These are phyloP conservation scores for Neurospora sublineolata DNA, from an alignment of 495 filamentous ascomycete species.

Conservation along the genomic window DNA sequence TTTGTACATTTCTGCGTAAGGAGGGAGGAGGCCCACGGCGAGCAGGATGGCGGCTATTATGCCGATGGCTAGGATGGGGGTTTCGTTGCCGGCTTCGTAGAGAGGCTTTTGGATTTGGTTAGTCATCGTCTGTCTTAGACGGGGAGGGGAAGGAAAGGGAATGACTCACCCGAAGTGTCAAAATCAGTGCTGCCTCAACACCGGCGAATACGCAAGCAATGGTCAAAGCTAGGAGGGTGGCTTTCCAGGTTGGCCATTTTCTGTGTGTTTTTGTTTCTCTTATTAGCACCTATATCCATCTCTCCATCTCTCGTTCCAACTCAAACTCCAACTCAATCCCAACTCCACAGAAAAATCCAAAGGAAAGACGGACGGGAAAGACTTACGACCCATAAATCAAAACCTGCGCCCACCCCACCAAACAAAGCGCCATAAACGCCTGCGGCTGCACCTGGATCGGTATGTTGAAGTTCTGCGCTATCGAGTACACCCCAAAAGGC, in stretches of 20 bases:
- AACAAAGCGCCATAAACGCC: slow-evolving; percentile 50
- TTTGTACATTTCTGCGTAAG: slow-evolving; percentile 64
- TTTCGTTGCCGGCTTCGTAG: slow-evolving; percentile 39
- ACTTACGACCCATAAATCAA: slow-evolving; percentile 51
- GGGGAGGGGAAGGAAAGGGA: neutral
- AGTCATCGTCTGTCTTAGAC: neutral
- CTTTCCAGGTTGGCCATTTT: slow-evolving; percentile 41
- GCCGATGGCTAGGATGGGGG: slow-evolving; percentile 47
- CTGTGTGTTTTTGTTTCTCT: slow-evolving; percentile 18
- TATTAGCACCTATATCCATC: neutral
- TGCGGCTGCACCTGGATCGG: slow-evolving; percentile 67
- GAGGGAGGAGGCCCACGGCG: slow-evolving; percentile 56
- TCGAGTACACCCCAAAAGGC: slow-evolving; percentile 33
- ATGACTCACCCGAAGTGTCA: slow-evolving; percentile 45
- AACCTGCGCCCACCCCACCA: slow-evolving; percentile 57
- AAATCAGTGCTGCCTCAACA: slow-evolving; percentile 48
- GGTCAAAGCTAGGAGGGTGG: slow-evolving; percentile 27
- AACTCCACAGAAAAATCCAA: neutral
- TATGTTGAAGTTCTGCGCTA: slow-evolving; percentile 57
- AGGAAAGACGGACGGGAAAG: no score
- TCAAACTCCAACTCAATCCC: neutral
- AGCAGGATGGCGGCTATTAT: slow-evolving; percentile 62
- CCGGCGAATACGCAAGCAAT: slow-evolving; percentile 42
- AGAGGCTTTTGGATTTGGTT: slow-evolving; percentile 20
- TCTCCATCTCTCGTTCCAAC: neutral